A percentile compares a stretch with the other conserved stretches of the same genome.
These are phyloP conservation scores for Rickenella mellea DNA, from an alignment of 768 basidiomycete species.

Conservation along the genomic window DNA sequence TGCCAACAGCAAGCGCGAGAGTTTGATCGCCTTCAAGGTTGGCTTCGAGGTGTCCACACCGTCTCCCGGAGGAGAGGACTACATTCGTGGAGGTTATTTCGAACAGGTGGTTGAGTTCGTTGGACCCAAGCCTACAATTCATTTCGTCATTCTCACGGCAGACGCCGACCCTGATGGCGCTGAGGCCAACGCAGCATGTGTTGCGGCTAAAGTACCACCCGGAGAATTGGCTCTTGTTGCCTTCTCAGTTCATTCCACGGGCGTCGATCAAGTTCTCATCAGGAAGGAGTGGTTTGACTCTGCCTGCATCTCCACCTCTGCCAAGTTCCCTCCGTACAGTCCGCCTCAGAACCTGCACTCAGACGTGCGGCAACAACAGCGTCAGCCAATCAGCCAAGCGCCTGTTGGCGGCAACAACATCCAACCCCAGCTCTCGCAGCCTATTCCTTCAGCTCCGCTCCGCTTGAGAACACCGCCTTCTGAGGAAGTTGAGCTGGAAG, in stretches of 20 bases:
- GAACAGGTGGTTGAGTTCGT: constrained; percentile 80
- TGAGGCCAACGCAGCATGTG: constrained; percentile 75
- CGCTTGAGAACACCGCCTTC: constrained; percentile 62
- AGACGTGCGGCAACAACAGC: constrained; percentile 6
- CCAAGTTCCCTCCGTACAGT: constrained; percentile 52
- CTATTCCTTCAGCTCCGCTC: constrained; percentile 21
- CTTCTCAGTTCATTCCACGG: constrained; percentile 83
- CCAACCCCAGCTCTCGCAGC: constrained; percentile 9
- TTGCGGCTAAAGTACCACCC: constrained; percentile 68
- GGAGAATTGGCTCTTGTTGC: constrained; percentile 76
- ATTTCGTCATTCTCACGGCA: constrained; percentile 80
- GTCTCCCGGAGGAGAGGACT: constrained; percentile 44
- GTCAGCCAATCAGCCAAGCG: constrained; percentile 16
- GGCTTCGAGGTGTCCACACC: constrained; percentile 52
- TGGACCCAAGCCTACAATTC: constrained; percentile 78
- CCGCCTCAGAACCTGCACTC: constrained; percentile 21
- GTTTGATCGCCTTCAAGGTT: constrained; percentile 73
- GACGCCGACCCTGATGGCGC: constrained; percentile 78
- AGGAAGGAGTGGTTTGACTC: constrained; percentile 77
- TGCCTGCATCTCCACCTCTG: constrained; percentile 44
- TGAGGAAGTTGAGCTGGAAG: constrained; percentile 65
- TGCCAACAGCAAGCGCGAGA: constrained; percentile 77
- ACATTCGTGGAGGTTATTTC: constrained; percentile 48
- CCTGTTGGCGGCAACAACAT: constrained; percentile 11
- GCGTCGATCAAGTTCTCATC: constrained; percentile 82